Conservation (phyloP, 2,329 filamentous ascomycete species). For the Pseudomassariella vexata region DNA sequence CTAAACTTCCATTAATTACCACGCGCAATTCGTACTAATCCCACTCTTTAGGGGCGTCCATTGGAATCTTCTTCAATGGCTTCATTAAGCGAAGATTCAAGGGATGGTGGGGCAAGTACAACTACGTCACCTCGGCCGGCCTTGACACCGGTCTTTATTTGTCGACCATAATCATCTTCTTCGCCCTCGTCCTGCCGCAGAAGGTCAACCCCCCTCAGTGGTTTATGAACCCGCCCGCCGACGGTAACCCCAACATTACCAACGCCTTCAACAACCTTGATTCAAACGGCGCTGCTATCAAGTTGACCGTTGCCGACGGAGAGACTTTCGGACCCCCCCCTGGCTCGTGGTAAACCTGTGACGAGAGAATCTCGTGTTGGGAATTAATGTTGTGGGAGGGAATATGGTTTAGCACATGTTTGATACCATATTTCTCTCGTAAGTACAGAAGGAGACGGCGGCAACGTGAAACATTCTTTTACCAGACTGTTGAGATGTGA, state of each 20-base stretch:
- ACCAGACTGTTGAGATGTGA: no score
- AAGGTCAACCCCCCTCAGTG: no score
- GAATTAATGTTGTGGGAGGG: no score
- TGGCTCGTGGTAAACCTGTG: constrained; percentile 1
- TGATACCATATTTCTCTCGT: no score
- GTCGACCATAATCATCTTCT: constrained; percentile 3
- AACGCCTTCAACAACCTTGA: constrained; percentile 33
- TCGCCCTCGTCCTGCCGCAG: constrained; percentile 4
- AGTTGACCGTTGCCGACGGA: constrained; percentile 17
- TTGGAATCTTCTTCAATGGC: constrained; percentile 51
- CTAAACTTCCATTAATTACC: no score
- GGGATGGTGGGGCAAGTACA: constrained; percentile 54
- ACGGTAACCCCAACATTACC: no score
- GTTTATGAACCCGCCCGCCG: no score
- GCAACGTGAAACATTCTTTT: no score
- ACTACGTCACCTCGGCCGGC: constrained; percentile 53
- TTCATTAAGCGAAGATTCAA: constrained; percentile 41
- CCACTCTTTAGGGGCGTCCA: no score
- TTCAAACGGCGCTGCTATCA: constrained; percentile 25
- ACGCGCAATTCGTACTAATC: constrained; percentile 50
- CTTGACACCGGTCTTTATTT: constrained; percentile 44
- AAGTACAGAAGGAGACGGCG: no score
- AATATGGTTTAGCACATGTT: no score
- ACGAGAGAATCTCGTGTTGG: no score
- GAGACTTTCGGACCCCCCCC: background rate